These are phyloP conservation scores for Rosa multiflora DNA, from an alignment of 306 rosid genomes.

Conservation along the genomic window DNA sequence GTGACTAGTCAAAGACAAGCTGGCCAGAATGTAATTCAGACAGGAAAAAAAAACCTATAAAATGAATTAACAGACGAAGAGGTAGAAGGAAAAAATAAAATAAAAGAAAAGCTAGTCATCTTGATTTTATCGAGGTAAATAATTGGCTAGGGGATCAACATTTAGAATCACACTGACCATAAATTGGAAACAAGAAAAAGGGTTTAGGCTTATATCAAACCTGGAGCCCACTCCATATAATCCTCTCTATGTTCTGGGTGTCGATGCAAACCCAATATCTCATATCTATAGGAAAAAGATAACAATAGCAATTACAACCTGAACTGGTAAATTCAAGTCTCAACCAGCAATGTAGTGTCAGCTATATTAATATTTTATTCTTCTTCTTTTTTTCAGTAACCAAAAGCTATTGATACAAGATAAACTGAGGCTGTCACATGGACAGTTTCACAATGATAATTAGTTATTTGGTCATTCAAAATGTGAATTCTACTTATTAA, in stretches of 20 bases:
- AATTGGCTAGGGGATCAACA: not conserved
- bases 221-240: constrained; percentile 99
- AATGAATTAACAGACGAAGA: not conserved
- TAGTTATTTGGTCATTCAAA: not conserved
- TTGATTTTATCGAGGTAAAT: not conserved
- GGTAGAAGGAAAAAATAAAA: not conserved
- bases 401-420: not conserved
- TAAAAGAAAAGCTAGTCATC: not conserved
- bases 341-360: constrained; percentile 12
- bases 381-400: not conserved
- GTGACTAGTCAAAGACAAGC: constrained; percentile 20
- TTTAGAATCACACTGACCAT: constrained; percentile 9
- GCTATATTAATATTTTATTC: not conserved
- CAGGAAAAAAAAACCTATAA: not conserved
- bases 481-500: not conserved
- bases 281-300: constrained; percentile 56
- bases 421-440: not conserved
- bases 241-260: constrained; percentile 93
- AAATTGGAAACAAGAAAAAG: constrained; percentile 21
- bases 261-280: constrained; percentile 91
- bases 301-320: constrained; percentile 23
- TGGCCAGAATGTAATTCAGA: constrained; percentile 9
- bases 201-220: constrained; percentile 43
- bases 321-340: constrained; percentile 11
- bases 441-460: not conserved